Evolutionary conservation across 805 yeast species (phyloP).

Genomic region (Nakazawaea pomicola): DNA sequence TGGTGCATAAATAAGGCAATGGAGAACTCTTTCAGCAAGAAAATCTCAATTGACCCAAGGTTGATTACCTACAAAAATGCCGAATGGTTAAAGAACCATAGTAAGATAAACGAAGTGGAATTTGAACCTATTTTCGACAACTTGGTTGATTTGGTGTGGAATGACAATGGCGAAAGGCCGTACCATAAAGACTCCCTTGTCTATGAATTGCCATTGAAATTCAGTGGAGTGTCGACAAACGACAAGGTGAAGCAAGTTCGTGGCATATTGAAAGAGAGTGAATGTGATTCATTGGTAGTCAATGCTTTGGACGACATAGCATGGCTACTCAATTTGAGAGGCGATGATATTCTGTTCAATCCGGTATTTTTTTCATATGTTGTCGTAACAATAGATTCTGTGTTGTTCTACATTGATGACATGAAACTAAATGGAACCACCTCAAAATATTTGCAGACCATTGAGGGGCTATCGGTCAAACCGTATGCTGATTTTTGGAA

Average conservation of each 20-base stretch:
- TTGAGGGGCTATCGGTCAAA: conserved; percentile 30
- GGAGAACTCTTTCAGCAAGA: conserved; percentile 37
- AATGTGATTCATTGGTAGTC: conserved; percentile 47
- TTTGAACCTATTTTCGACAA: conserved; percentile 54
- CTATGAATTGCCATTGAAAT: conserved; percentile 29
- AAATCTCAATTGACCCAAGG: conserved; percentile 81
- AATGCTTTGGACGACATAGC: conserved; percentile 80
- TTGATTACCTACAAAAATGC: conserved; percentile 52
- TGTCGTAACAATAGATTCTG: conserved; percentile 21
- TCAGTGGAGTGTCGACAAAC: conserved; percentile 34
- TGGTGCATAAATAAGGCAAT: conserved; percentile 61
- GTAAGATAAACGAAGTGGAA: conserved; percentile 32
- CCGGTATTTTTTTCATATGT: conserved; percentile 76
- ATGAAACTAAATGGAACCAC: conserved; percentile 30
- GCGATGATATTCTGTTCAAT: conserved; percentile 69
- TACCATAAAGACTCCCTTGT: conserved; percentile 25
- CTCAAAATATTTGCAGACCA: conserved; percentile 23
- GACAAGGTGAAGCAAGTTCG: conserved; percentile 31
- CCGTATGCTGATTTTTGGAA: conserved; percentile 52
- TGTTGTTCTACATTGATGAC: conserved; percentile 51
- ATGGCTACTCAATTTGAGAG: conserved; percentile 80
- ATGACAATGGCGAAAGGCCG: conserved; percentile 30
- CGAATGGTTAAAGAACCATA: conserved; percentile 29
- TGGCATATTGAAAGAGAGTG: conserved; percentile 20
- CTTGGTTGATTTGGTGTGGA: conserved; percentile 75